Conservation (phyloP, 495 filamentous ascomycete species). For the Xylaria curta region DNA sequence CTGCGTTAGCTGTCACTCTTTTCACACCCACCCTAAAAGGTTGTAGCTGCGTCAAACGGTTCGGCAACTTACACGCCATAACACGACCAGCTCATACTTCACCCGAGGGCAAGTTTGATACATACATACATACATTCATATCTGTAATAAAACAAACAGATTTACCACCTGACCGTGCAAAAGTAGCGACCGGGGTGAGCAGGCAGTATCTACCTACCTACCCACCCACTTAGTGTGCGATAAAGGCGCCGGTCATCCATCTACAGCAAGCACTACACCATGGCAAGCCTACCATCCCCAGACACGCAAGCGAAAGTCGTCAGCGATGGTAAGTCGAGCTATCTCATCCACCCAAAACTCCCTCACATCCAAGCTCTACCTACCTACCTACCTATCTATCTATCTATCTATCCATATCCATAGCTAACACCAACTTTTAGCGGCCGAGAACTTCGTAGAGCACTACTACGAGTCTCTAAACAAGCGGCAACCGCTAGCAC, state of each 20-base stretch:
- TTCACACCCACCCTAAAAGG: neutral
- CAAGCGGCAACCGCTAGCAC: slow-evolving; percentile 40
- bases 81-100: neutral
- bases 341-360: neutral
- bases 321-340: slow-evolving; percentile 32
- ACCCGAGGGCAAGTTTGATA: neutral
- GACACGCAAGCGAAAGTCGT: slow-evolving; percentile 37
- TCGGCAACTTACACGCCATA: slow-evolving; percentile 4
- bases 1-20: neutral
- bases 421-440: slow-evolving; percentile 31
- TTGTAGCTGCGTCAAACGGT: neutral
- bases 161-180: too few relatives aligned
- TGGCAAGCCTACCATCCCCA: slow-evolving; percentile 31
- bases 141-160: neutral
- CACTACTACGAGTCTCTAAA: slow-evolving; percentile 50
- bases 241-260: neutral
- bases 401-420: neutral
- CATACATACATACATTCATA: neutral
- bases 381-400: neutral
- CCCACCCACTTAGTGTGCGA: neutral
- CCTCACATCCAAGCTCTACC: neutral
- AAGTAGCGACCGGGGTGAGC: neutral
- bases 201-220: neutral
- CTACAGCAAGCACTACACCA: slow-evolving; percentile 9
- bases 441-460: slow-evolving; percentile 48